Evolutionary conservation across 2,329 filamentous ascomycete genomes (phyloP).

Genomic region (Ophiostoma triangulosporum): DNA sequence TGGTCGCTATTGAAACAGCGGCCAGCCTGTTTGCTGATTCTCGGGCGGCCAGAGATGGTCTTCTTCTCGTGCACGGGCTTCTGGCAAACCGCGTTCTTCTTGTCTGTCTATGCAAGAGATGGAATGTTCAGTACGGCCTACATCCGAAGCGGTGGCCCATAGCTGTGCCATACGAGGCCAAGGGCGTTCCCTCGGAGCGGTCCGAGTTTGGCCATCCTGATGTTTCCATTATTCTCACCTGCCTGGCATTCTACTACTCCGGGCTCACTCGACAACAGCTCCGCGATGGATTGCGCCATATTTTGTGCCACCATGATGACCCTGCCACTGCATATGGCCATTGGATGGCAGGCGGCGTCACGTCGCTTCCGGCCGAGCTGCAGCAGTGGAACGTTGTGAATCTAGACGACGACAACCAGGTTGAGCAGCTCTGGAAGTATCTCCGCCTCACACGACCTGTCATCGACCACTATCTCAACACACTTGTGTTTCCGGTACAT

Average conservation of each 20-base stretch:
- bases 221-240: slow-evolving; percentile 50
- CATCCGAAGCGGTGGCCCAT: slow-evolving; percentile 41
- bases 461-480: slow-evolving; percentile 48
- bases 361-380: slow-evolving; percentile 30
- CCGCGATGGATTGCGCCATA: slow-evolving; percentile 31
- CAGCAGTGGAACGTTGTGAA: slow-evolving; percentile 44
- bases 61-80: slow-evolving; percentile 50
- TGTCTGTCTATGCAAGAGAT: slow-evolving; percentile 47
- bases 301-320: slow-evolving; percentile 40
- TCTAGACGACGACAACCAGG: slow-evolving; percentile 38
- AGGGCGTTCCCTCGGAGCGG: slow-evolving; percentile 47
- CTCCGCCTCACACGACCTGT: slow-evolving; percentile 35
- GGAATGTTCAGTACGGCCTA: slow-evolving; percentile 53
- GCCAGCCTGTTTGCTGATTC: slow-evolving; percentile 1
- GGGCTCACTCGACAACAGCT: slow-evolving; percentile 39
- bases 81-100: slow-evolving; percentile 46
- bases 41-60: background rate
- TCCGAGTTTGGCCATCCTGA: slow-evolving; percentile 58
- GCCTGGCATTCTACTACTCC: slow-evolving; percentile 52
- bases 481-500: slow-evolving; percentile 50
- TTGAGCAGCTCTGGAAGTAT: slow-evolving; percentile 34
- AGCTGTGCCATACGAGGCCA: slow-evolving; percentile 54
- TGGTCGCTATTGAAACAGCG: background rate
- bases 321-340: slow-evolving; percentile 41
- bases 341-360: slow-evolving; percentile 27